These are phyloP conservation scores for Candida methanosorbosa DNA, from an alignment of 805 yeast species.

Conservation along the genomic window DNA sequence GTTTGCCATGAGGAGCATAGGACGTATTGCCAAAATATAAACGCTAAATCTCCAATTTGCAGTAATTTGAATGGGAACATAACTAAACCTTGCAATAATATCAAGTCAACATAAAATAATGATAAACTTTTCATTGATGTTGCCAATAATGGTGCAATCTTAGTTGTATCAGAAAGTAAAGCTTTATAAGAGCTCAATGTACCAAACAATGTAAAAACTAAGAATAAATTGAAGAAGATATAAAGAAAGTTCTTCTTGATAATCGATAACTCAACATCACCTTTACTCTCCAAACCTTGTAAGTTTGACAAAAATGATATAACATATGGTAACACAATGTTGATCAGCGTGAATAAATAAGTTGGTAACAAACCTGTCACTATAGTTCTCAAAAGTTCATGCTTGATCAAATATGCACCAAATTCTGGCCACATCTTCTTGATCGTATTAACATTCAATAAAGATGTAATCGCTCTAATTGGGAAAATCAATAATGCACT, in stretches of 20 bases:
- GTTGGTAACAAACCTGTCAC: slow-evolving; percentile 60
- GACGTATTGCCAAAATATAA: slow-evolving; percentile 34
- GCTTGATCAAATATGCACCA: slow-evolving; percentile 42
- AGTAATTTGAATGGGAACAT: slow-evolving; percentile 52
- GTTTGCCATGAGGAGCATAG: slow-evolving; percentile 30
- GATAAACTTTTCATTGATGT: slow-evolving; percentile 42
- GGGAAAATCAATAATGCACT: slow-evolving; percentile 46
- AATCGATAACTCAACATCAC: slow-evolving; percentile 50
- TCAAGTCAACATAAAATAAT: slow-evolving; percentile 49
- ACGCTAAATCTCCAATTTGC: slow-evolving; percentile 45
- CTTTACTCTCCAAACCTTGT: slow-evolving; percentile 48
- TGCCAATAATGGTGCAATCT: slow-evolving; percentile 48
- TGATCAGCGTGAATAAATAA: slow-evolving; percentile 45
- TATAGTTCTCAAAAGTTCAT: slow-evolving; percentile 42
- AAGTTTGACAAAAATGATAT: slow-evolving; percentile 39
- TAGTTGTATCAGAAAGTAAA: slow-evolving; percentile 47
- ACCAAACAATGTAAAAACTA: slow-evolving; percentile 55
- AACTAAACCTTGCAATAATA: slow-evolving; percentile 61
- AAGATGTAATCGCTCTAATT: slow-evolving; percentile 47
- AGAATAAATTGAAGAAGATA: slow-evolving; percentile 51
- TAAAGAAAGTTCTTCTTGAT: slow-evolving; percentile 51
- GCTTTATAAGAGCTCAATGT: slow-evolving; percentile 54
- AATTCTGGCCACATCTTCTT: slow-evolving; percentile 51
- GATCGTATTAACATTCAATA: slow-evolving; percentile 47
- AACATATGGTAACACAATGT: slow-evolving; percentile 45